Base-by-base conservation (phyloP, 1,284 basidiomycete genomes). In the Malassezia equina region DNA sequence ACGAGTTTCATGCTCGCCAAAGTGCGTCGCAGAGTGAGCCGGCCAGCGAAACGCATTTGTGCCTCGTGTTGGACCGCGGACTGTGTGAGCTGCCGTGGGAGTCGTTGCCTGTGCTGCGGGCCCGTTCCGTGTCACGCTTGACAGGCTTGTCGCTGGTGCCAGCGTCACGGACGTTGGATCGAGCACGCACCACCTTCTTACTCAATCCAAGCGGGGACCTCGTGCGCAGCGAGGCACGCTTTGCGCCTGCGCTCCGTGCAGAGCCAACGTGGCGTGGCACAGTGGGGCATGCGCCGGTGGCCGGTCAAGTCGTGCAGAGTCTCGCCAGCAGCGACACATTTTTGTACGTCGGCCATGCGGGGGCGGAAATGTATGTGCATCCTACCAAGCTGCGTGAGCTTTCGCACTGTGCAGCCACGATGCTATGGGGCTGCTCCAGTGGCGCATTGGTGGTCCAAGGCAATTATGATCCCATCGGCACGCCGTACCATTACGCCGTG, bases 351-450 rank as follows among this genome's bases (percentile, higher is more conserved):
- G 93, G 93, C 8, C 93, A 99, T 69, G 89, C 90, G 1, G 91
- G 93, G 9, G 93, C 83, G 1, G 91, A 96, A 73, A 90, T 95
- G 69, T 99, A 93, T 69, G 81, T 90, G 11, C 84, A 88, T 4
- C 48, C 60, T 7, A 86, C 88, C 1, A 84, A 86, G 71, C 86
- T 86, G 64, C 81, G 88, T 17, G 81, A 85, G 59, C 79, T 98
- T 21, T 80, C 81, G 3, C 80, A 80, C 17, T 98, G 93, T 71
- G 90, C 93, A 1, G 85, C 85, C 9, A 85, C 88, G 0, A 94
- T 99, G 90, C 81, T 99, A 7, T 99, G 91, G 93, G 93, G 94
- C 0, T 99, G 93, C 78, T 98, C 93, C 0, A 94, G 90, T 0
- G 94, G 91, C 15, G 77, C 82, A 3, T 76, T 99, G 59, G 81